A percentile compares a stretch with the other conserved stretches of the same genome.
Conservation (phyloP, 2,329 filamentous ascomycete species). For the Sclerotinia borealis region DNA sequence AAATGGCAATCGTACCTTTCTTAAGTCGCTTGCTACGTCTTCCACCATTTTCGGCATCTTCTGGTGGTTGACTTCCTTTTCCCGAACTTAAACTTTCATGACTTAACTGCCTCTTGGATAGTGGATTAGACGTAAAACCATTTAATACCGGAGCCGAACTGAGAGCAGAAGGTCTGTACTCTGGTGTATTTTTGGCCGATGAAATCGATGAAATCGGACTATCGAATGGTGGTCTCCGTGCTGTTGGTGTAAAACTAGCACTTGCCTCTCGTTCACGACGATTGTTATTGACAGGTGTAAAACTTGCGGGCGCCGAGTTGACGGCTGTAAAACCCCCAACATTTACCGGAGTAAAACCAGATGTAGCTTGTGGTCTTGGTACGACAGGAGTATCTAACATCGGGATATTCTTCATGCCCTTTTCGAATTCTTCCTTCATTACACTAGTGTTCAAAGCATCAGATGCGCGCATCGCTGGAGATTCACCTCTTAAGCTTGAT, state of each 20-base stretch:
- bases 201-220: constrained; percentile 56
- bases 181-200: constrained; percentile 59
- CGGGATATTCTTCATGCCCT: constrained; percentile 32
- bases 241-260: constrained; percentile 48
- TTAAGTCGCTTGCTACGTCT: constrained; percentile 89
- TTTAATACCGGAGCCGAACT: constrained; percentile 47
- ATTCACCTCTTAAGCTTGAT: constrained; percentile 54
- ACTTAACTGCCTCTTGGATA: constrained; percentile 71
- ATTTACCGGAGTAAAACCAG: constrained; percentile 38
- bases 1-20: constrained; percentile 56
- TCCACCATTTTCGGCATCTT: constrained; percentile 56
- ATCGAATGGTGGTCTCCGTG: constrained; percentile 46
- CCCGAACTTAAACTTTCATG: constrained; percentile 40
- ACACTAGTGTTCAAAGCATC: constrained; percentile 48
- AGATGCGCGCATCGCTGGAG: constrained; percentile 57
- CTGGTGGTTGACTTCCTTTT: constrained; percentile 28
- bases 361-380: constrained; percentile 23
- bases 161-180: constrained; percentile 51
- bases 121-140: constrained; percentile 44
- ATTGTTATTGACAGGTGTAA: constrained; percentile 48
- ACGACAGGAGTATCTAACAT: constrained; percentile 29
- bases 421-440: constrained; percentile 37
- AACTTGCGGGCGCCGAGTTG: constrained; percentile 49
- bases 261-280: constrained; percentile 43
- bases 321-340: constrained; percentile 58